Percentiles rank a stretch among this genome's conserved stretches.
phyloP scores from a whole-genome alignment of 2,329 filamentous ascomycete species.

The Xylaria sp. region DNA sequence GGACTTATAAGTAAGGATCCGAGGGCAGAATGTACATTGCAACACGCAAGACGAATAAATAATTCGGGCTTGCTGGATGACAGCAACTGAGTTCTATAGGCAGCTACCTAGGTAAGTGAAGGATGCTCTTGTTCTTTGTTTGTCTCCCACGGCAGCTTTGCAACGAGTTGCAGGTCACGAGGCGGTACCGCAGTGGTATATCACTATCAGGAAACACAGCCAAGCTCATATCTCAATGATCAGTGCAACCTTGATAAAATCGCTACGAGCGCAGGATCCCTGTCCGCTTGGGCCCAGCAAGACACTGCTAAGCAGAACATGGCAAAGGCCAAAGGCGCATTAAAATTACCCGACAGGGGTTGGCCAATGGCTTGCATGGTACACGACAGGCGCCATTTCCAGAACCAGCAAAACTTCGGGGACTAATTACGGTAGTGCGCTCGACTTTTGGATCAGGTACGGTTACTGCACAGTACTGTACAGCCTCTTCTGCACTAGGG shows the following conservation, averaged over 20 bases:
- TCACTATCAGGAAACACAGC: conserved; percentile 1
- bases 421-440: conserved; percentile 9
- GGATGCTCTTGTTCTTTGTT: neutral
- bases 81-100: too few species aligned
- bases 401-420: conserved; percentile 24
- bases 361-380: conserved; percentile 31
- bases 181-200: neutral
- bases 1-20: neutral
- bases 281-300: conserved; percentile 14
- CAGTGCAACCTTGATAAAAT: conserved; percentile 7
- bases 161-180: neutral
- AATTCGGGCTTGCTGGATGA: too few species aligned
- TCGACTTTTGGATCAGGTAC: conserved; percentile 2
- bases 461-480: too few species aligned
- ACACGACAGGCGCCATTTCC: conserved; percentile 16
- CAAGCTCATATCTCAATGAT: neutral
- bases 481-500: too few species aligned
- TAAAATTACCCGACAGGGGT: conserved; percentile 40
- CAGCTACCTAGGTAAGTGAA: too few species aligned
- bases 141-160: neutral
- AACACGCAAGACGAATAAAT: too few species aligned
- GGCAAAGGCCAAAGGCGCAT: conserved; percentile 35
- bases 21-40: too few species aligned
- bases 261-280: conserved; percentile 20
- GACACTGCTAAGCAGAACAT: conserved; percentile 26